A percentile compares a stretch with the other conserved stretches of the same genome.
Evolutionary conservation across 1,284 basidiomycete genomes (phyloP).

Genomic region (Ustilago xerochloae): DNA sequence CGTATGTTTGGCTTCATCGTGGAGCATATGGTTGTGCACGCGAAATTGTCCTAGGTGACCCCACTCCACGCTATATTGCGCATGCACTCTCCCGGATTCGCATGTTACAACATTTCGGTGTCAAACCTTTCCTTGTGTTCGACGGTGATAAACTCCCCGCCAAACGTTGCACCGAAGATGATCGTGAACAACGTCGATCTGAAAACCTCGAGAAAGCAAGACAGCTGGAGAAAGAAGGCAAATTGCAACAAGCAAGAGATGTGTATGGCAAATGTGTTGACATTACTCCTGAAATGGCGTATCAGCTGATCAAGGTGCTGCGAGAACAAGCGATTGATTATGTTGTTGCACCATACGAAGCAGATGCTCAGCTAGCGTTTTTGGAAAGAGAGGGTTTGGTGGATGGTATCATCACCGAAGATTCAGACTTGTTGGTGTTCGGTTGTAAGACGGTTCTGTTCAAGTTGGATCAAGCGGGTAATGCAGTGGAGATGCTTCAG

Average conservation of each 20-base stretch:
- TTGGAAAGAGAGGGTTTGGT: conserved; percentile 85
- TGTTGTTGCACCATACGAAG: conserved; percentile 97
- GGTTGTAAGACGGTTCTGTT: conserved; percentile 78
- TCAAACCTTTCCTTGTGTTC: conserved; percentile 92
- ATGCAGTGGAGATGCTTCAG: conserved; percentile 83
- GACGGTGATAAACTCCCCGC: conserved; percentile 95
- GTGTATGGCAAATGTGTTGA: conserved; percentile 91
- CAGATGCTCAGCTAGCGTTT: conserved; percentile 95
- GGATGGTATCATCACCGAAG: conserved; percentile 94
- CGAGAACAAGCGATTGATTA: conserved; percentile 71
- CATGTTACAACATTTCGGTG: conserved; percentile 83
- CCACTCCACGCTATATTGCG: conserved; percentile 87
- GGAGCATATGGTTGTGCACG: conserved; percentile 88
- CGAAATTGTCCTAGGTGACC: conserved; percentile 85
- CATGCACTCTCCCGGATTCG: conserved; percentile 94
- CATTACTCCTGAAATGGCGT: conserved; percentile 96
- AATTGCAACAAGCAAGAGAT: conserved; percentile 83
- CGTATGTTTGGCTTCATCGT: conserved; percentile 97
- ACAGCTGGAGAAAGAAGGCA: conserved; percentile 80
- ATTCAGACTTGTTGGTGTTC: conserved; percentile 97
- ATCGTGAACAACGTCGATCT: conserved; percentile 78
- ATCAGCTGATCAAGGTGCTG: conserved; percentile 90
- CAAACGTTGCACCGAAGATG: conserved; percentile 88
- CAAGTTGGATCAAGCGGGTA: conserved; percentile 70
- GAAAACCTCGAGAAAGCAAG: conserved; percentile 77